Conservation (phyloP, 208 protist species). For the Angomonas desouzai region DNA sequence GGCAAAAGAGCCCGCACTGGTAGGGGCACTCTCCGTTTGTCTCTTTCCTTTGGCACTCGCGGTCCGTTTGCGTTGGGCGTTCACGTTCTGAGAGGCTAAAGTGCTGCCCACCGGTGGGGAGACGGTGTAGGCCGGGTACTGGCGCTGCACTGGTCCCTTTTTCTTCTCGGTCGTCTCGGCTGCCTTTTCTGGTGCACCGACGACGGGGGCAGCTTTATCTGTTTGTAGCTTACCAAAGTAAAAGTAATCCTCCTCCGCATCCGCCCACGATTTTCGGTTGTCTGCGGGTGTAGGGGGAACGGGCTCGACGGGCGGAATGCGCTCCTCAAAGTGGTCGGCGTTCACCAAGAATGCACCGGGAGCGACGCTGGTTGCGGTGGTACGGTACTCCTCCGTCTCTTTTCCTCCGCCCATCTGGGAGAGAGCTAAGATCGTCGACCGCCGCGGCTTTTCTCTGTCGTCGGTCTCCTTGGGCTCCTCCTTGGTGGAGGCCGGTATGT, state of each 20-base stretch:
- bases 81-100: constrained; percentile 26
- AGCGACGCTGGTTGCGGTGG: constrained; percentile 40
- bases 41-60: constrained; percentile 6
- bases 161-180: constrained; percentile 1
- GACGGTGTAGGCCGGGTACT: constrained; percentile 9
- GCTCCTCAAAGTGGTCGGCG: constrained; percentile 30
- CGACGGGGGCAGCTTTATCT: constrained; percentile 4
- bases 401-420: constrained; percentile 13
- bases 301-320: background rate
- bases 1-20: background rate
- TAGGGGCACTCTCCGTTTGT: background rate
- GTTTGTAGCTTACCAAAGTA: constrained; percentile 52
- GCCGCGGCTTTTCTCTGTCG: constrained; percentile 7
- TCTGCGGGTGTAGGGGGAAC: background rate
- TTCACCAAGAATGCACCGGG: constrained; percentile 58
- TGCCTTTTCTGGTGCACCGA: background rate
- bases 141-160: background rate
- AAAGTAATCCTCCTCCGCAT: constrained; percentile 80
- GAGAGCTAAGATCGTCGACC: constrained; percentile 28
- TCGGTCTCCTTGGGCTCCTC: background rate
- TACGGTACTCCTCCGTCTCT: constrained; percentile 8
- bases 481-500: background rate
- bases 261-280: constrained; percentile 21
- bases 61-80: constrained; percentile 15
- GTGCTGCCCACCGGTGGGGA: constrained; percentile 44